phyloP scores from a whole-genome alignment of 352 stramenopile genomes.

The Aphanomyces astaci region DNA sequence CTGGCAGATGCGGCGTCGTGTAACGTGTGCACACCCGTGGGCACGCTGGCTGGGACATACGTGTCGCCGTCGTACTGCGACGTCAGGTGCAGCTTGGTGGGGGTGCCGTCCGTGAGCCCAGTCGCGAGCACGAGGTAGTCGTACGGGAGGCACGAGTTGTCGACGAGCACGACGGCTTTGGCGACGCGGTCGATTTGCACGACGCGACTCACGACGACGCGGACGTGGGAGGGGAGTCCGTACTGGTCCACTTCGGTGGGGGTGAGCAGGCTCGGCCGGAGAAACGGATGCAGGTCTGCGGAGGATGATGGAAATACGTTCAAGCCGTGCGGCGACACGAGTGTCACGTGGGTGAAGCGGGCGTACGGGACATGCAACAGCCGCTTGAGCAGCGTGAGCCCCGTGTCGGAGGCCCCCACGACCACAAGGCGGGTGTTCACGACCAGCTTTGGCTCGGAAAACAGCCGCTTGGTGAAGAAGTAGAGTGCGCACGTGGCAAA shows the following conservation, averaged over 20 bases:
- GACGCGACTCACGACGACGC: conserved; percentile 49
- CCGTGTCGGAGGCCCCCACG: conserved; percentile 73
- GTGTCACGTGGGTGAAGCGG: conserved; percentile 76
- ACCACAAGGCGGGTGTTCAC: conserved; percentile 82
- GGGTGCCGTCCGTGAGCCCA: conserved; percentile 55
- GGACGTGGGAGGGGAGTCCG: conserved; percentile 51
- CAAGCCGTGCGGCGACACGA: conserved; percentile 72
- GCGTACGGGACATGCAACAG: conserved; percentile 77
- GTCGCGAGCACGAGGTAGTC: conserved; percentile 74
- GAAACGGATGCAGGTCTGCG: conserved; percentile 36
- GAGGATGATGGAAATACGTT: conserved; percentile 25
- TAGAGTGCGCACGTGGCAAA: conserved; percentile 55
- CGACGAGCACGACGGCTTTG: conserved; percentile 63
- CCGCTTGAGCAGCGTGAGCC: conserved; percentile 63
- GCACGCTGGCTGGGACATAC: conserved; percentile 25
- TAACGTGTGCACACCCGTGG: conserved; percentile 24
- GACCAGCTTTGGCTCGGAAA: conserved; percentile 80
- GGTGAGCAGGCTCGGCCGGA: conserved; percentile 39
- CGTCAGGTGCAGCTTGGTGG: conserved; percentile 34
- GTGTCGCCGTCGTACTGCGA: conserved; percentile 38
- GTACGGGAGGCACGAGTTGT: conserved; percentile 77
- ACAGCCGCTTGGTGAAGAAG: conserved; percentile 67
- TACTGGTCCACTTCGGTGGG: conserved; percentile 44
- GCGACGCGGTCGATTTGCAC: conserved; percentile 62
- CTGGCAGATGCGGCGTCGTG: conserved; percentile 23